Evolutionary conservation across 768 basidiomycete species (phyloP), one percentile per base, ranked within the genome.

Genomic region (Boletus edulis): DNA sequence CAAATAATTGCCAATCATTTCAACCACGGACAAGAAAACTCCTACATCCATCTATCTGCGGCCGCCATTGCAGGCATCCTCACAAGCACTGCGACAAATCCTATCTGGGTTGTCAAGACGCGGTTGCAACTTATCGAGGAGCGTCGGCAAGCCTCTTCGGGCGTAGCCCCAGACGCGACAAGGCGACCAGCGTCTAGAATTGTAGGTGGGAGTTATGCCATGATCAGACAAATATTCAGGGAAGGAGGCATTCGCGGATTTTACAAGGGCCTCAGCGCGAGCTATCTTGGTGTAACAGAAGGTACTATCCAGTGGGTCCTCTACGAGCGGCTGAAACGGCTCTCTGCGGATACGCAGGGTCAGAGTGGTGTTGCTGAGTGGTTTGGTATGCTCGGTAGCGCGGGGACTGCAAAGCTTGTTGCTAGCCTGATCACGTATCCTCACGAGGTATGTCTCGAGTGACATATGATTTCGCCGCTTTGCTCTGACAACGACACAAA

Each of bases 61-160:
- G 97, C 95, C 1, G 89, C 91, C 0, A 66, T 85, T 11, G 96
- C 96, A 1, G 95, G 96, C 1, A 76, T 98, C 60, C 76, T 79
- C 32, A 99, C 97, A 0, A 83, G 94, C 5, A 87, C 92, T 0
- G 92, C 85, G 12, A 98, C 97, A 20, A 99, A 99, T 70, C 97
- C 97, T 0, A 96, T 99, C 24, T 99, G 97, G 97, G 97, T 99
- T 45, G 93, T 99, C 57, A 99, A 98, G 72, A 99, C 97, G 42
- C 86, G 96, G 8, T 65, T 99, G 51, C 97, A 99, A 67, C 83
- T 99, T 15, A 75, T 73, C 3, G 71, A 76, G 18, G 66, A 67
- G 35, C 68, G 59, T 2, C 67, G 56, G 24, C 59, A 60, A 3
- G 49, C 54, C 22, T 18, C n/a, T 2, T 39, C 59, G 12, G 52